These are phyloP conservation scores for Solanum hybrid DNA, from an alignment of 305 asterid species.

Conservation along the genomic window DNA sequence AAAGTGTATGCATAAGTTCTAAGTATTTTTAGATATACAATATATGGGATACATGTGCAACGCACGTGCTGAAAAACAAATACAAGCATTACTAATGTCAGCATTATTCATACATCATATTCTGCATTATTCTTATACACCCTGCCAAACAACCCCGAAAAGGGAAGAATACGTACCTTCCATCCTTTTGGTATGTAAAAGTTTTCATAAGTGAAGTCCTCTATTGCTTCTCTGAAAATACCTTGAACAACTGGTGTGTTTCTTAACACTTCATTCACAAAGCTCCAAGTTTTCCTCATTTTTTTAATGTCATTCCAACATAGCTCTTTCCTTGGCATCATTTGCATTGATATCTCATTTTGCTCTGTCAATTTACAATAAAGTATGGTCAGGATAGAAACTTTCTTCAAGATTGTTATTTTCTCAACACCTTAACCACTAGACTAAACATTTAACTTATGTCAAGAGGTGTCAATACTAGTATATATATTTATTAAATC, in stretches of 20 bases:
- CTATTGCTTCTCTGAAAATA: background rate
- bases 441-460: no score
- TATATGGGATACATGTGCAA: background rate
- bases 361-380: background rate
- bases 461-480: fast-evolving
- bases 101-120: no score
- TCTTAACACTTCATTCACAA: background rate
- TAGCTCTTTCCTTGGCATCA: background rate
- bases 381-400: background rate
- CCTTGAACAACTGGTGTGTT: background rate
- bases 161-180: background rate
- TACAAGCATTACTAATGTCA: background rate
- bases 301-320: background rate
- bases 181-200: background rate
- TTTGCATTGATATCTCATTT: background rate
- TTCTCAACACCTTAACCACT: no score
- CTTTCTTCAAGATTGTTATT: no score
- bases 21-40: background rate
- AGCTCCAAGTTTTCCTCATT: background rate
- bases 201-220: background rate
- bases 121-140: background rate
- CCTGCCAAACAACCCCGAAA: background rate
- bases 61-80: background rate
- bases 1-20: background rate
- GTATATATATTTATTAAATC: no score